These are phyloP conservation scores for Chlorella sp. DNA, from an alignment of 139 green algal genomes.

Conservation along the genomic window DNA sequence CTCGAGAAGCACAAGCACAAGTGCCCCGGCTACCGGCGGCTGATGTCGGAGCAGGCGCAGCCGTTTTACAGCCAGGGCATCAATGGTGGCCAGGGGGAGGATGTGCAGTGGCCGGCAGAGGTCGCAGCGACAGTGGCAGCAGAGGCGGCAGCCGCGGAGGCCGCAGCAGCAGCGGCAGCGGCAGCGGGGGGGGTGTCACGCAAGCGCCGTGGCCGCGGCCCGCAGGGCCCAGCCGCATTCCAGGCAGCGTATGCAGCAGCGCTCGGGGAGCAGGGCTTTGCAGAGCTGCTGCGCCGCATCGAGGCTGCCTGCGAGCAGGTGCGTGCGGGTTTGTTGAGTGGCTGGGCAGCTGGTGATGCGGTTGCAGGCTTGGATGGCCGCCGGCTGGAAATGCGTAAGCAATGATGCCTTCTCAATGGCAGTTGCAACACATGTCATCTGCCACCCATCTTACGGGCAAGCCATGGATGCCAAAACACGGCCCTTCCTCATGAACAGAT, in stretches of 20 bases:
- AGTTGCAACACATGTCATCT: too few species aligned
- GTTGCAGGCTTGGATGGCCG: too few species aligned
- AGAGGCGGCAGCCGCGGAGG: background rate
- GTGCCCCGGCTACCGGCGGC: slow-evolving; percentile 13
- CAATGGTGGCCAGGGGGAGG: background rate
- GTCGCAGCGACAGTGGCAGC: background rate
- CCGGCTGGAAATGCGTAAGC: too few species aligned
- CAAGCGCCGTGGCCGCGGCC: too few species aligned
- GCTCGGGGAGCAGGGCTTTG: slow-evolving; percentile 7
- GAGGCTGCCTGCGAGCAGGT: slow-evolving; percentile 27
- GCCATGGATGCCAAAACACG: too few species aligned
- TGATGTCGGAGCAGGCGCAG: background rate
- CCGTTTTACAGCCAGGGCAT: background rate
- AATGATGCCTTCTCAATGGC: too few species aligned
- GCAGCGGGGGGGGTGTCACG: background rate
- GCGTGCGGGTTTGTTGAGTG: background rate
- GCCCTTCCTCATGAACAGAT: background rate
- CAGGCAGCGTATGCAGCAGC: slow-evolving; percentile 5
- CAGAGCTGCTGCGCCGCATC: slow-evolving; percentile 23
- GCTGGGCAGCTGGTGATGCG: background rate
- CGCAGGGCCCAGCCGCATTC: background rate
- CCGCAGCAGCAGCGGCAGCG: background rate
- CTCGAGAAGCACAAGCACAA: slow-evolving; percentile 36
- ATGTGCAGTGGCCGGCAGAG: background rate
- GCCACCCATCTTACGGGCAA: too few species aligned